Evolutionary conservation across 257 asterid genomes (phyloP).

Genomic region (Salvia miltiorrhiza): DNA sequence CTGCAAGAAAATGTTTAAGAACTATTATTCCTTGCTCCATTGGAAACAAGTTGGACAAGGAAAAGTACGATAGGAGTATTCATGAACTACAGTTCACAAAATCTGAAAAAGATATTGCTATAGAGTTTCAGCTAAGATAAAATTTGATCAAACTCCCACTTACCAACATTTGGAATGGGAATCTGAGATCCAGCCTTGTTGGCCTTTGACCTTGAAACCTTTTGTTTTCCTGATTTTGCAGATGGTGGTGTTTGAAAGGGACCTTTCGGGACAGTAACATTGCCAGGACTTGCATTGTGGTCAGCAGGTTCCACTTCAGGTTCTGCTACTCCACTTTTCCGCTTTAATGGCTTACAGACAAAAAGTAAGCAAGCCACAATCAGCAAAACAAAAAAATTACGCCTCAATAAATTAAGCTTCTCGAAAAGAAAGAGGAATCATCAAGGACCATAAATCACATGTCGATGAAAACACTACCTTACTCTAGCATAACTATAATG

Average conservation of each 20-base stretch:
- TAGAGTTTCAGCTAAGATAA: neutral
- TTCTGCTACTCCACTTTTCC: slow-evolving; percentile 50
- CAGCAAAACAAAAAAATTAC: slow-evolving; percentile 14
- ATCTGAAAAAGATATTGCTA: neutral
- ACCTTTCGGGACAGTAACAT: slow-evolving; percentile 29
- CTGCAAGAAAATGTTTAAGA: slow-evolving; percentile 41
- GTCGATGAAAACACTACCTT: neutral
- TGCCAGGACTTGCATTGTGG: slow-evolving; percentile 41
- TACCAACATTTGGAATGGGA: slow-evolving; percentile 64
- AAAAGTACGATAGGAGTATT: neutral
- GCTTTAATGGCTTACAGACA: slow-evolving; percentile 54
- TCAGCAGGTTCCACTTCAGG: slow-evolving; percentile 46
- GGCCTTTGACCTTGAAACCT: slow-evolving; percentile 71
- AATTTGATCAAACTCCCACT: slow-evolving; percentile 22
- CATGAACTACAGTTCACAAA: neutral
- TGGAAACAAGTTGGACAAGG: slow-evolving; percentile 3
- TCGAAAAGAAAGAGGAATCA: slow-evolving; percentile 8
- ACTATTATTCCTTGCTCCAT: neutral
- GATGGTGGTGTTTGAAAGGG: slow-evolving; percentile 62
- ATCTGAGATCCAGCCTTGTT: slow-evolving; percentile 54
- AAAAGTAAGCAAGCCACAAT: slow-evolving; percentile 23
- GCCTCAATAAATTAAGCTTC: slow-evolving; percentile 5
- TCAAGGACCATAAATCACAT: neutral
- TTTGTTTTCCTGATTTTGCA: slow-evolving; percentile 74
- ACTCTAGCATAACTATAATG: neutral